Conservation (phyloP, 208 protist species). For the Trypanosoma lewisi region DNA sequence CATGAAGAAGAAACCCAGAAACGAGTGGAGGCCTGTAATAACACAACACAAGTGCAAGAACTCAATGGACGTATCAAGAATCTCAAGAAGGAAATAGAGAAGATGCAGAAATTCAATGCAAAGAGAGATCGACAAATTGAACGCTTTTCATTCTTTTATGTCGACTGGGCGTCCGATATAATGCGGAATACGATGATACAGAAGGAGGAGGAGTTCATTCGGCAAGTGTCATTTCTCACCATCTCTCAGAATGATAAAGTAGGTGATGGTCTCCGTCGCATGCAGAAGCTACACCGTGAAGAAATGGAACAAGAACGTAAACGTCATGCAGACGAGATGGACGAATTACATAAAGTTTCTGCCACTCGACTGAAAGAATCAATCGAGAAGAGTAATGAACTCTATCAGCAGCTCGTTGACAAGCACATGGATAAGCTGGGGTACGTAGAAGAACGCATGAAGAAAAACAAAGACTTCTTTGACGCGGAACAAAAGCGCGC, state of each 20-base stretch:
- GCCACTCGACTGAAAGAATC: constrained; percentile 16
- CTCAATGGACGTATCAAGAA: constrained; percentile 10
- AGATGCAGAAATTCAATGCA: not conserved
- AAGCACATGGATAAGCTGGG: constrained; percentile 20
- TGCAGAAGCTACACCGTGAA: constrained; percentile 5
- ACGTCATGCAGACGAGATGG: constrained; percentile 12
- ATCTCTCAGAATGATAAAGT: not conserved
- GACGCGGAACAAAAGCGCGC: constrained; percentile 42
- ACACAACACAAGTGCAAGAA: not conserved
- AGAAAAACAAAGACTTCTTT: constrained; percentile 46
- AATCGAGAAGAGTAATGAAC: constrained; percentile 18
- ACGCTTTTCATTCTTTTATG: constrained; percentile 7
- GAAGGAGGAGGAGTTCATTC: constrained; percentile 19
- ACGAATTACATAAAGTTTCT: constrained; percentile 11
- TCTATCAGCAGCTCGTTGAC: constrained; percentile 23
- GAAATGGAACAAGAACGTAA: constrained; percentile 17
- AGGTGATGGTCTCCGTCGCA: constrained; percentile 1
- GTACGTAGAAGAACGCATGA: constrained; percentile 36
- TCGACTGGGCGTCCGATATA: constrained; percentile 1
- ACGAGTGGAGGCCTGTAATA: not conserved
- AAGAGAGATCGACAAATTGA: constrained; percentile 2
- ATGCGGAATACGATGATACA: constrained; percentile 11
- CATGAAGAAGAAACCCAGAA: not conserved
- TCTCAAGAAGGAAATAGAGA: constrained; percentile 13
- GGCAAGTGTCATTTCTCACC: not conserved